Evolutionary conservation across 441 rosid species (phyloP).

Genomic region (Theobroma grandiflorum): DNA sequence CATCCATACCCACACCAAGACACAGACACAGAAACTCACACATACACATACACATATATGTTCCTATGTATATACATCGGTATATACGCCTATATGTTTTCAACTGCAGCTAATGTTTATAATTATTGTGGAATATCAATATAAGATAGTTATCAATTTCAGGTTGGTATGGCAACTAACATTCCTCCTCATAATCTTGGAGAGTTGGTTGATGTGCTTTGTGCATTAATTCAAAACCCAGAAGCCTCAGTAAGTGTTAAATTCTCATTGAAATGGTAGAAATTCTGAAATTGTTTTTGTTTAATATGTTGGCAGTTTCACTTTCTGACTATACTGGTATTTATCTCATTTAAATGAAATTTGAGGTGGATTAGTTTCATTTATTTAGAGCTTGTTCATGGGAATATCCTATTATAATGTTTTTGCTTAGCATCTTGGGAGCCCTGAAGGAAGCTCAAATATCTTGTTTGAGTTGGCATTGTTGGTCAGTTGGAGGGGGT

Average conservation of each 20-base stretch:
- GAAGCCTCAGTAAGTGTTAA: slow-evolving; percentile 79
- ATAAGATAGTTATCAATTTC: slow-evolving; percentile 21
- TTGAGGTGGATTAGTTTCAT: not conserved
- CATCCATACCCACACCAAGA: not conserved
- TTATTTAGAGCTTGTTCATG: not conserved
- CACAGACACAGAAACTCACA: no score
- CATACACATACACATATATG: not conserved
- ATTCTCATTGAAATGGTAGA: slow-evolving; percentile 14
- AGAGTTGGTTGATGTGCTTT: slow-evolving; percentile 93
- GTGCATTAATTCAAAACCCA: slow-evolving; percentile 89
- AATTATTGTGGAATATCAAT: slow-evolving; percentile 11
- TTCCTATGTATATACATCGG: not conserved
- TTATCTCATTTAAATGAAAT: not conserved
- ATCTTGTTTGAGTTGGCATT: slow-evolving; percentile 1
- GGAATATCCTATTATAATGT: slow-evolving; percentile 12
- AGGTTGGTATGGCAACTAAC: slow-evolving; percentile 99
- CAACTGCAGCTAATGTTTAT: slow-evolving; percentile 4
- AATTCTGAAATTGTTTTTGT: not conserved
- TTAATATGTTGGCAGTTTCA: not conserved
- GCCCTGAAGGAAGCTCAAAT: not conserved
- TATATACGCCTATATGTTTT: not conserved
- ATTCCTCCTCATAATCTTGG: slow-evolving; percentile 99
- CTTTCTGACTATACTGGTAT: not conserved
- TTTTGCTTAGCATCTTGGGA: not conserved
- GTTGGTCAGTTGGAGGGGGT: not conserved